Evolutionary conservation across 331 rosid species (phyloP).

Genomic region (Cydonia oblonga): DNA sequence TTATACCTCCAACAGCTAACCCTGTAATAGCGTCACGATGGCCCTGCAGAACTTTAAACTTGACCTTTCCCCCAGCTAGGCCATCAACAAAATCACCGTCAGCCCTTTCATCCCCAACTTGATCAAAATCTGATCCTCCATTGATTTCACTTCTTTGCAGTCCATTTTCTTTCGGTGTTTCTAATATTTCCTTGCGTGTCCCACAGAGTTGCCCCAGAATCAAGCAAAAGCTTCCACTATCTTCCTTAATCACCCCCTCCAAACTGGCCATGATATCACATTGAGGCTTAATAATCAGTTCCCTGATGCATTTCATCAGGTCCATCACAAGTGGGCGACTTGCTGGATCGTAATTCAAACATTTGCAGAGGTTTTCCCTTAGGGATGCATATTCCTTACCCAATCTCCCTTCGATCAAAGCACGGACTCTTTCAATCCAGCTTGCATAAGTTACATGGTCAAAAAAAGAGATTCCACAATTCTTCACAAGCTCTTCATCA

Average conservation of each 20-base stretch:
- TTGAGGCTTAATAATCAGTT: constrained; percentile 37
- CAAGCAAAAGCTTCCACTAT: constrained; percentile 26
- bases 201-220: constrained; percentile 52
- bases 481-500: constrained; percentile 21
- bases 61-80: constrained; percentile 44
- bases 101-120: constrained; percentile 19
- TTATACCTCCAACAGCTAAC: constrained; percentile 76
- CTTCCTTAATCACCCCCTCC: constrained; percentile 23
- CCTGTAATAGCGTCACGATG: constrained; percentile 77
- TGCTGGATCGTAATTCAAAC: constrained; percentile 49
- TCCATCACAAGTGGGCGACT: constrained; percentile 48
- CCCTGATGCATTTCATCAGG: constrained; percentile 56
- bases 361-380: constrained; percentile 39
- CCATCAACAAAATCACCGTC: constrained; percentile 30
- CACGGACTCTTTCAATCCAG: constrained; percentile 52
- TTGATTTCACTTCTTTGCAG: constrained; percentile 23
- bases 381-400: constrained; percentile 40
- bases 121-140: constrained; percentile 21
- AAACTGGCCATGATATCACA: constrained; percentile 34
- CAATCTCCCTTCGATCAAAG: constrained; percentile 39
- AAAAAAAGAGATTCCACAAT: constrained; percentile 18
- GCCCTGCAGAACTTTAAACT: constrained; percentile 54
- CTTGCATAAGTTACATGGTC: constrained; percentile 26
- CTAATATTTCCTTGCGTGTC: constrained; percentile 21
- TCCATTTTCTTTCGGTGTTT: constrained; percentile 14